Conservation (phyloP, 2,329 filamentous ascomycete genomes). For the Ascochyta pisi region DNA sequence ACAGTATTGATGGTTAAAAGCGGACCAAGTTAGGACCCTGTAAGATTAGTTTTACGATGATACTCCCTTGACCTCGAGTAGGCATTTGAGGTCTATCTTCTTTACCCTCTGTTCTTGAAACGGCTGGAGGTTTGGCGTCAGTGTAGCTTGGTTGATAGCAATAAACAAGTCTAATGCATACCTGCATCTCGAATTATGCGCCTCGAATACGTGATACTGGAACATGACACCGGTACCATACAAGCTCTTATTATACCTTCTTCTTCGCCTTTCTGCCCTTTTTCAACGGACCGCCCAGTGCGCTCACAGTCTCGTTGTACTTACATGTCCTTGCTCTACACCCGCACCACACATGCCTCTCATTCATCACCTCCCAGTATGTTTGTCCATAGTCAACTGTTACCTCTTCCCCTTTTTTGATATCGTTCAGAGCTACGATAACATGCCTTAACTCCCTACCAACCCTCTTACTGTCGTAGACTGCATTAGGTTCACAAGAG, state of each 20-base stretch:
- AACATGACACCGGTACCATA: not conserved
- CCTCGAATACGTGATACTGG: not conserved
- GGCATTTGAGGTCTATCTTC: conserved; percentile 25
- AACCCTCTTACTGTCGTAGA: not conserved
- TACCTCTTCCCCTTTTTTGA: not conserved
- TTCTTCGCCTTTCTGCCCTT: not conserved
- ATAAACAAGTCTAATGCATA: conserved; percentile 22
- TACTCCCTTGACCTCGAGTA: conserved; percentile 30
- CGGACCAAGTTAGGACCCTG: conserved; percentile 24
- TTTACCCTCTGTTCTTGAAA: conserved; percentile 18
- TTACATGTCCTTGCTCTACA: too few species aligned
- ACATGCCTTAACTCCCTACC: not conserved
- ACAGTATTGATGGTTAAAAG: conserved; percentile 28
- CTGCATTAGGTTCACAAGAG: not conserved
- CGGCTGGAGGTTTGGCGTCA: conserved; percentile 23
- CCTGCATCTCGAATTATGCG: not conserved
- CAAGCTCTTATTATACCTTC: not conserved
- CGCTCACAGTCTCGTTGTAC: too few species aligned
- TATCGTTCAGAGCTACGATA: not conserved
- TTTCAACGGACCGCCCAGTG: too few species aligned
- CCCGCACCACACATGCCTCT: too few species aligned
- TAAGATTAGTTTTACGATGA: conserved; percentile 35
- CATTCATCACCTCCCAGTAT: not conserved
- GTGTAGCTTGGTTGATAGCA: conserved; percentile 30
- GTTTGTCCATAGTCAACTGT: not conserved